Evolutionary conservation across 1,284 basidiomycete genomes (phyloP), one percentile per base, ranked within the genome.

Genomic region (Sanghuangporus weigelae): DNA sequence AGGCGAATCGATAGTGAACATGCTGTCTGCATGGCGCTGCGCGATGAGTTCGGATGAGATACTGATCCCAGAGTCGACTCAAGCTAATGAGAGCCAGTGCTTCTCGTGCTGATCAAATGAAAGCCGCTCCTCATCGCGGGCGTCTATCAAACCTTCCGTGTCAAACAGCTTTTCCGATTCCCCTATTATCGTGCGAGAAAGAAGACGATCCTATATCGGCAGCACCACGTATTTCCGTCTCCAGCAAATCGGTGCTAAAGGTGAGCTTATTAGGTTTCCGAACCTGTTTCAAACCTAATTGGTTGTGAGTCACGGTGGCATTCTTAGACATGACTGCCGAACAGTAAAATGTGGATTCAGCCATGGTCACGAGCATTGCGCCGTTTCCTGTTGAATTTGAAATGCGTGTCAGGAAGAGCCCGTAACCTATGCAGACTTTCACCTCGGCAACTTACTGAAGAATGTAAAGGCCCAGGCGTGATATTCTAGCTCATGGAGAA

Each of bases 1-100:
- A 57, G 63, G 59, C 39, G 63, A 64, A 64, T 64, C 63, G 63
- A 60, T 60, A 56, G 55, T 23, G 46, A 44, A 46, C 56, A 63
- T 48, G 57, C 42, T 55, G 46, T 26, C 14, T 40, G 49, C 56
- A n/a, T 3, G n/a, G 58, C 36, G 31, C 39, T 21, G 42, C 26
- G 57, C 42, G 36, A 48, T 19, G 44, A 49, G 31, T 31, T 44
- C 31, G 40, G 48, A 51, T 23, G 21, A 51, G 48, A 40, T 38
- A 38, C 19, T 23, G 36, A 57, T 19, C 16, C 39, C 21, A 16
- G 55, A 57, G 40, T 57, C 55, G 42, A 42, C 23, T 36, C 39
- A 31, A 31, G 10, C 11, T 49, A 7, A 21, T 48, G 19, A 59
- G 35, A 7, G 48, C 21, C 38, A 42, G 55, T n/a, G 14, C 40